Evolutionary conservation across 331 rosid species (phyloP), one percentile per base, ranked within the genome.

Genomic region (Phaseolus coccineus): DNA sequence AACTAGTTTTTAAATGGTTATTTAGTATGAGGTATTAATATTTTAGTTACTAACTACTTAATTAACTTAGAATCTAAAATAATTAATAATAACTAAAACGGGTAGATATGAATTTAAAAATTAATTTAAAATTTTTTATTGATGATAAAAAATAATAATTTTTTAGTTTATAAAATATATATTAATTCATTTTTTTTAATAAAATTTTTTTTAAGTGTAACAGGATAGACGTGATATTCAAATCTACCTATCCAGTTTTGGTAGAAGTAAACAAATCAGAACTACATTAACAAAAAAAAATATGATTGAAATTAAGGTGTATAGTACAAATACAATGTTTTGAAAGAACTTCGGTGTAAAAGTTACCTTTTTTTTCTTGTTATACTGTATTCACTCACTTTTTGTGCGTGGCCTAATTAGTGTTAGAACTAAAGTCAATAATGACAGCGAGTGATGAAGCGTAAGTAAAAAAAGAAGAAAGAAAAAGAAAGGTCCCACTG

Each of bases 241-340:
- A 56, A 50, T 51, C 13, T 30, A 65, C 47, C 58, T 68, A 5
- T 35, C 15, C 9, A 11, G 8, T 63, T 47, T 55, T 52, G 4
- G 46, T 13, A 30, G 8, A 1, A 37, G 40, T 5, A 6, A 31
- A 59, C 6, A 61, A 30, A 73, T 31, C 14, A 48, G 46, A 61
- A 31, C 12, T 55, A 44, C 44, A 80, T 53, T 42, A 61, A 46
- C 31, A 46, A 30, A 7, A 40, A 6, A 80, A 69, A 3, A 3
- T 69, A 6, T 52, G 69, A 55, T 61, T 80, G 50, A 52, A 73
- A 69, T 73, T 55, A 56, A 53, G 40, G 50, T 11, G 53, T 55
- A 8, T 55, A 65, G 81, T 47, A 81, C 73, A 22, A 75, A 37
- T 81, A 30, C 77, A 81, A 58, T 75, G 81, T 74, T 66, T 46